Evolutionary conservation across 2,329 filamentous ascomycete genomes (phyloP), one percentile per base, ranked within the genome.

Genomic region (Xylogone sp.): DNA sequence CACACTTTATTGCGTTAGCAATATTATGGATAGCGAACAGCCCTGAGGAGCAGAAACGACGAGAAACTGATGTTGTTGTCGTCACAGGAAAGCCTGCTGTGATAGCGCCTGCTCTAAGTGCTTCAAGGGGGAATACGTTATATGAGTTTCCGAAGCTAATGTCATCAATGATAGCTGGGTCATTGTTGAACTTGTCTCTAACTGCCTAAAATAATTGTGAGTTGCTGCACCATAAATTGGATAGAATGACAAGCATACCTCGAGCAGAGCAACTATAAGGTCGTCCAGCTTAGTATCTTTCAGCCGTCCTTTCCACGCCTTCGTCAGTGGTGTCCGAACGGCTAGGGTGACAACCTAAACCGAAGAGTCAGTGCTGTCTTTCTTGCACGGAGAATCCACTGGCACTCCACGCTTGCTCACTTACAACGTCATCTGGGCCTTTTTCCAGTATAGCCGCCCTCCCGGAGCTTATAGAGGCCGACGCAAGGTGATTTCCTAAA

Each of bases 1-100:
- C 90, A 45, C 75, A 73, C 53, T 76, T 68, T 70, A 97, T 96
- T 68, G 90, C 81, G 73, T 92, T 85, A 49, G 92, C 91, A 60
- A 97, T 93, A 66, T 96, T 90, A 69, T 93, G 90, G 3, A 91
- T 88, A 51, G 92, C 90, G 73, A 96, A 93, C 59, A 97, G 84
- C 27, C 92, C 92, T 0, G 90, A 96, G 29, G 89, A 93, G 79
- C 92, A 97, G 83, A 96, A 96, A 54, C 92, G 87, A 79, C 96
- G 96, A 54, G 94, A 78, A 42, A 86, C 84, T 46, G 81, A 90
- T 57, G 86, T 88, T 59, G 83, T 80, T 43, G 88, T 79, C 9
- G 91, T 96, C 76, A 92, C 90, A 61, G 92, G 91, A 76, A 93
- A 95, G 61, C 92, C 92, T 52, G 92, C 92, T 34, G 89, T 88